Percentiles rank a stretch among this genome's conserved stretches.
Evolutionary conservation across 805 yeast species (phyloP).

Genomic region (Komagataella mondaviorum): DNA sequence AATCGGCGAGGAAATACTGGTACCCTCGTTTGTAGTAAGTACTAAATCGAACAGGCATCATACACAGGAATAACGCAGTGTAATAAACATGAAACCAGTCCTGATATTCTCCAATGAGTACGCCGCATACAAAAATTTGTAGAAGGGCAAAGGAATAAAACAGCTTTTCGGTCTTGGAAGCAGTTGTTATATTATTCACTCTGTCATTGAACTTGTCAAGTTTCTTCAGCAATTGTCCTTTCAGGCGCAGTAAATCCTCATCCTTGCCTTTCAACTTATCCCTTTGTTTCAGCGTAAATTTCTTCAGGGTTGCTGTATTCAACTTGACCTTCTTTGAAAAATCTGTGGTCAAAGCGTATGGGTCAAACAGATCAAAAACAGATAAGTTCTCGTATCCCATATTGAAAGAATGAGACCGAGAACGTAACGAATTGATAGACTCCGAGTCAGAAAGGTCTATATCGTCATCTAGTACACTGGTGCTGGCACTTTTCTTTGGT

Average conservation of each 20-base stretch:
- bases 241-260: constrained; percentile 15
- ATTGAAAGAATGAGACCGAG: neutral
- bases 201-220: constrained; percentile 24
- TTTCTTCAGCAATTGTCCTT: constrained; percentile 10
- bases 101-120: constrained; percentile 68
- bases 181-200: constrained; percentile 21
- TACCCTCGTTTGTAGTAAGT: constrained; percentile 67
- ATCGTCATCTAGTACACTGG: neutral
- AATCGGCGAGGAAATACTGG: constrained; percentile 83
- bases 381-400: constrained; percentile 11
- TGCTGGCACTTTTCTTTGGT: neutral
- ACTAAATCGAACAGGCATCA: constrained; percentile 79
- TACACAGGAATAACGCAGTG: constrained; percentile 39
- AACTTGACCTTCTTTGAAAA: constrained; percentile 6
- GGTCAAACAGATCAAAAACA: constrained; percentile 17
- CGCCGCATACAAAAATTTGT: constrained; percentile 58
- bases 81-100: constrained; percentile 65
- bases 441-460: neutral
- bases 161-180: constrained; percentile 55
- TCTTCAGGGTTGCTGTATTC: constrained; percentile 3
- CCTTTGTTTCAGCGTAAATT: constrained; percentile 12
- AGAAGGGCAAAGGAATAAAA: constrained; percentile 68
- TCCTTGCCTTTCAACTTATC: constrained; percentile 11
- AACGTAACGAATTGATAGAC: neutral
- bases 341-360: constrained; percentile 12